Base-by-base conservation (phyloP, 2,329 filamentous ascomycete genomes). In the Acrodontium crateriforme region DNA sequence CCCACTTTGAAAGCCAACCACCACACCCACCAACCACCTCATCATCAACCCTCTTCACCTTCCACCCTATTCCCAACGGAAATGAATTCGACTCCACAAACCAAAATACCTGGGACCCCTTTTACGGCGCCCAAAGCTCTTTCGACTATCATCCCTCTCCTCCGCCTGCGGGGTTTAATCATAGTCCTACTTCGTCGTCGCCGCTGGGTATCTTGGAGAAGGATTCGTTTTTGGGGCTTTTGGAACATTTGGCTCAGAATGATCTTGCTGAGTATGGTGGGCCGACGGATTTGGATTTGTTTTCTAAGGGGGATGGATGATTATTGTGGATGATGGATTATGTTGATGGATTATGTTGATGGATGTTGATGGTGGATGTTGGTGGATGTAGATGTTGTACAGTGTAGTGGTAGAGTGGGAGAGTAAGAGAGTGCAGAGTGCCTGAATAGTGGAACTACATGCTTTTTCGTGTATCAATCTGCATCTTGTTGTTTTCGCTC, bases 241-340 rank as follows among this genome's bases (percentile, higher is more conserved):
- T 89, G 18, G 81, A 89, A 50, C 80, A 89, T 54, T 62, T 89
- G 33, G 81, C 80, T 0, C 80, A 89, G 53, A 84, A 82, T 44
- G 80, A 87, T 53, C 69, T 78, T 29, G 63, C 64, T 22, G 62
- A 69, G 28, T 34, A 41, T 15, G 78, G 75, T 0, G 69, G 74
- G 7, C 77, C 76, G 9, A 76, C 68, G 39, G 80, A 87, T 46
- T 57, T 89, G 43, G 80, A 87, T 50, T 85, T 82, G 54, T 85
- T 85, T 46, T 56, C 85, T 31, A 33, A 30, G 19, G 35, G 30
- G 20, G 35, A 41, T 27, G 33, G 22, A n/a, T n/a, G n/a, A n/a
- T n/a, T n/a, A n/a, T n/a, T n/a, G n/a, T n/a, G n/a, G n/a, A n/a
- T n/a, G n/a, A n/a, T n/a, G n/a, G n/a, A n/a, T n/a, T n/a, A n/a